A percentile compares a stretch with the other conserved stretches of the same genome.
These are phyloP conservation scores for Leccinum variicolor DNA, from an alignment of 768 basidiomycete species.

Conservation along the genomic window DNA sequence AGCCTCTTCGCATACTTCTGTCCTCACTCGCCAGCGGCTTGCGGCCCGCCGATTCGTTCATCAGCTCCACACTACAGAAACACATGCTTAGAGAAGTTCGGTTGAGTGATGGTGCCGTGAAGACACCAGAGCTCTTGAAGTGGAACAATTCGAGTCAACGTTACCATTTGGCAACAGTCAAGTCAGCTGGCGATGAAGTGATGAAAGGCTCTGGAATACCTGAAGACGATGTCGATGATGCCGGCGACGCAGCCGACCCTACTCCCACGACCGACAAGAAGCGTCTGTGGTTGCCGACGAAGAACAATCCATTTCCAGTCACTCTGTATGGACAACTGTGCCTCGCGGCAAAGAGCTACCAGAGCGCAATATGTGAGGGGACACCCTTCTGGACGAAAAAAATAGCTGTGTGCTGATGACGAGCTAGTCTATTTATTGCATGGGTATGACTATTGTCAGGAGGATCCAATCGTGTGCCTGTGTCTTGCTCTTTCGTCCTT, in stretches of 20 bases:
- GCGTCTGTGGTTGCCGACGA: slow-evolving; percentile 51
- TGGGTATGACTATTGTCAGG: slow-evolving; percentile 79
- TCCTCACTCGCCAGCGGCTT: slow-evolving; percentile 72
- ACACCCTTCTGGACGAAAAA: neutral
- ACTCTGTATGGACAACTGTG: slow-evolving; percentile 81
- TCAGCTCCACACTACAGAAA: slow-evolving; percentile 77
- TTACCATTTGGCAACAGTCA: slow-evolving; percentile 42
- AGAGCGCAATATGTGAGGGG: slow-evolving; percentile 83
- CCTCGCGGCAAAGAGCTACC: slow-evolving; percentile 82
- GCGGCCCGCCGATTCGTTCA: slow-evolving; percentile 70
- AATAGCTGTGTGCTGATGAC: neutral
- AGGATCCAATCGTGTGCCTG: slow-evolving; percentile 85
- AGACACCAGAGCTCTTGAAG: slow-evolving; percentile 54
- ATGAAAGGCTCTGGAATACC: slow-evolving; percentile 19
- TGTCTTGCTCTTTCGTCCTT: slow-evolving; percentile 81
- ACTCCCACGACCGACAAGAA: slow-evolving; percentile 20
- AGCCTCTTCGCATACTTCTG: slow-evolving; percentile 74
- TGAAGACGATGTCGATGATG: slow-evolving; percentile 35
- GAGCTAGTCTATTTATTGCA: slow-evolving; percentile 79
- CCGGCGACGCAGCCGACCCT: slow-evolving; percentile 14
- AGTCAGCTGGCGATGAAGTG: slow-evolving; percentile 18
- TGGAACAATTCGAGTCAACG: slow-evolving; percentile 63
- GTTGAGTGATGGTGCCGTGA: slow-evolving; percentile 61
- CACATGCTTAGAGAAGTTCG: slow-evolving; percentile 79
- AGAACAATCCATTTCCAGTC: slow-evolving; percentile 66